A percentile compares a stretch with the other conserved stretches of the same genome.
Evolutionary conservation across 169 alveolate species (phyloP).

Genomic region (Sarcocystis neurona): DNA sequence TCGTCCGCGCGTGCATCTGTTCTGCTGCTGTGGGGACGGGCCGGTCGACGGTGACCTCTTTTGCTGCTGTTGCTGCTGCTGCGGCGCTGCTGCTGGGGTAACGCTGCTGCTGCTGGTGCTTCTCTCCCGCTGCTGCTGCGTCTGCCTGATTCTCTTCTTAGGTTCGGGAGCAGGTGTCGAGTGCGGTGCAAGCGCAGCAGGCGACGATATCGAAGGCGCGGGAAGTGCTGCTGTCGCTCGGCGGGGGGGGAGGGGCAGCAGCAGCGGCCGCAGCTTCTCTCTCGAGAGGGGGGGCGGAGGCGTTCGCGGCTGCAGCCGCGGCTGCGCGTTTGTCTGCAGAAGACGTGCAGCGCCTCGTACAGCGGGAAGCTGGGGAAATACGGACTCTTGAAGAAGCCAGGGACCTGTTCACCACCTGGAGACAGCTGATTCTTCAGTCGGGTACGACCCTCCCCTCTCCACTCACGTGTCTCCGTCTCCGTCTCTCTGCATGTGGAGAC

Average conservation of each 20-base stretch:
- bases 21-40: background rate
- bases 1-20: background rate
- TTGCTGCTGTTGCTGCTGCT: too few relatives aligned
- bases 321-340: slow-evolving; percentile 46
- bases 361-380: slow-evolving; percentile 36
- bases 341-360: slow-evolving; percentile 40
- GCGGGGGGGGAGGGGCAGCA: slow-evolving; percentile 33
- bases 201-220: slow-evolving; percentile 46
- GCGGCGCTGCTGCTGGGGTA: too few relatives aligned
- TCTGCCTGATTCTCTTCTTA: background rate
- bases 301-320: slow-evolving; percentile 32
- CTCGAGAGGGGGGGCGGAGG: slow-evolving; percentile 38
- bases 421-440: slow-evolving; percentile 34
- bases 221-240: slow-evolving; percentile 50
- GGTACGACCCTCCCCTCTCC: slow-evolving; percentile 17
- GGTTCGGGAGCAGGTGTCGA: slow-evolving; percentile 46
- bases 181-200: slow-evolving; percentile 43
- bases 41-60: too few relatives aligned
- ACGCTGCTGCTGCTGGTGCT: background rate
- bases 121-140: background rate
- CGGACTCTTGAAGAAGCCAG: slow-evolving; percentile 43
- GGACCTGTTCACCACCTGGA: slow-evolving; percentile 53
- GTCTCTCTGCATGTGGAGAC: background rate
- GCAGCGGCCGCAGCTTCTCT: slow-evolving; percentile 40
- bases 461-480: background rate